Evolutionary conservation across 495 filamentous ascomycete species (phyloP), one percentile per base, ranked within the genome.

Genomic region (Aspergillus nanangensis): DNA sequence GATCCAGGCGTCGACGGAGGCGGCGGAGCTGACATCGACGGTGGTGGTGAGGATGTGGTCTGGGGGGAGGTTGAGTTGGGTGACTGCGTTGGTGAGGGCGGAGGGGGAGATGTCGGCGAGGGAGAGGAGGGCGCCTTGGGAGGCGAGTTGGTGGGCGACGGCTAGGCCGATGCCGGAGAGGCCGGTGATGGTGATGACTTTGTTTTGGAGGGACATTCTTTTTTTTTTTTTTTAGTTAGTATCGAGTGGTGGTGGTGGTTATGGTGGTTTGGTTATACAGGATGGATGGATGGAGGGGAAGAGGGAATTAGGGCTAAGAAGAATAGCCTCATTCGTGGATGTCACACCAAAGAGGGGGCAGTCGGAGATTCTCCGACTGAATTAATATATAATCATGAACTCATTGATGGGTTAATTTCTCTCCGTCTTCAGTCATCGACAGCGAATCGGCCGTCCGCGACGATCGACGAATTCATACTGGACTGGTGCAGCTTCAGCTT

Each of bases 161-260:
- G 75, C 74, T 19, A 77, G 62, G n/a, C 77, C 79, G 38, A 81
- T 81, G 8, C 79, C 79, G 2, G 76, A 68, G 10, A 70, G 75
- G 35, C 78, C 78, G 19, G 78, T 81, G 23, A 81, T 53, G 32
- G 69, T 72, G 53, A 77, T 73, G 43, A 78, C 71, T 62, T 72
- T 78, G 38, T 54, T 56, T 46, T 64, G 44, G 41, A 70, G 44
- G 34, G 58, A 55, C 41, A 61, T 45, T 56, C 60, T 62, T 42
- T 24, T 34, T 15, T 32, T 64, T 66, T 39, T 15, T 18, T n/a
- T 13, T 11, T 11, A 22, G 15, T 25, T 13, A 11, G 7, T 5
- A 36, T 18, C 15, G 33, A 15, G 33, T 5, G 7, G 33, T n/a
- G 7, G 33, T 36, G 33, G 33, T 5, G 5, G 10, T 8, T 5